phyloP scores from a whole-genome alignment of 352 stramenopile species.

The Globisporangium heterothallicum region DNA sequence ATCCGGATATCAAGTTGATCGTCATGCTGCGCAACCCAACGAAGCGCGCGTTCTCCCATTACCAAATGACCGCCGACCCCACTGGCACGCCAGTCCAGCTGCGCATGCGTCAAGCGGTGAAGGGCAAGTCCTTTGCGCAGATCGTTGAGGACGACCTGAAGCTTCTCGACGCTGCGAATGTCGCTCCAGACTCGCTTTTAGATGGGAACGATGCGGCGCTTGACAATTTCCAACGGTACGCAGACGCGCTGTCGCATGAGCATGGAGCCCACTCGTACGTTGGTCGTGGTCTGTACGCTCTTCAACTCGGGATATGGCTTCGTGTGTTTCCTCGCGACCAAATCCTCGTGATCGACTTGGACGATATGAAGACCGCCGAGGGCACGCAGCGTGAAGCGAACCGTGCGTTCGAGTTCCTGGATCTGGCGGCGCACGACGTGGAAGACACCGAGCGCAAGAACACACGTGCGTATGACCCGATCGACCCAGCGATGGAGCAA shows the following conservation, averaged over 20 bases:
- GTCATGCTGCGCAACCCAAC: constrained; percentile 93
- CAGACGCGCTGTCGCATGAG: constrained; percentile 28
- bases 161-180: constrained; percentile 39
- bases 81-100: constrained; percentile 78
- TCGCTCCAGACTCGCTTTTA: constrained; percentile 12
- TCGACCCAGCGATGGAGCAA: constrained; percentile 23
- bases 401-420: constrained; percentile 47
- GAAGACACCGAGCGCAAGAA: constrained; percentile 62
- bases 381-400: constrained; percentile 28
- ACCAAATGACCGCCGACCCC: constrained; percentile 89
- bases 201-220: constrained; percentile 14
- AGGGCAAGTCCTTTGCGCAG: constrained; percentile 80
- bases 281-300: constrained; percentile 86
- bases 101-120: constrained; percentile 63
- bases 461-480: constrained; percentile 45
- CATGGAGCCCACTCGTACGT: constrained; percentile 83
- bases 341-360: constrained; percentile 84
- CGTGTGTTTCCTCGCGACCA: constrained; percentile 78
- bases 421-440: constrained; percentile 22
- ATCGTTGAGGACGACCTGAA: constrained; percentile 85
- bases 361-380: constrained; percentile 69
- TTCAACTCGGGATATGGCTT: constrained; percentile 90
- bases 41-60: constrained; percentile 89
- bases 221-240: constrained; percentile 40
- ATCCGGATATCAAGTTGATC: constrained; percentile 70